Evolutionary conservation across 148 eudicot genomes (phyloP).

Genomic region (Pouteria glomerata): DNA sequence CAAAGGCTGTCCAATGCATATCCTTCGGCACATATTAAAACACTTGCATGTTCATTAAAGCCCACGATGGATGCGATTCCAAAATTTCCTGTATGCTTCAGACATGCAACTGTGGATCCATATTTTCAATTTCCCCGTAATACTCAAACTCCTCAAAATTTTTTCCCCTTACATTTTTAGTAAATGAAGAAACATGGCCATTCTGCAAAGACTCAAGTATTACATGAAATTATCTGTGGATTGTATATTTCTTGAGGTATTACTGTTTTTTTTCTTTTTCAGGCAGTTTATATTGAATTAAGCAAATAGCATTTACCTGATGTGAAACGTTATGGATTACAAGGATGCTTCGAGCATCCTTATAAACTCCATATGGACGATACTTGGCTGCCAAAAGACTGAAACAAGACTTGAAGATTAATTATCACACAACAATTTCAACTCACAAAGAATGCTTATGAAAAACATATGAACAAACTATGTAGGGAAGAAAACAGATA

Average conservation of each 20-base stretch:
- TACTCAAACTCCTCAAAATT: neutral
- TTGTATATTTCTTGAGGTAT: neutral
- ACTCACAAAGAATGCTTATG: neutral
- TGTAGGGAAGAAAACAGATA: neutral
- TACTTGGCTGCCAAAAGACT: constrained; percentile 95
- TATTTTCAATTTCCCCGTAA: neutral
- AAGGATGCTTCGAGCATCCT: constrained; percentile 84
- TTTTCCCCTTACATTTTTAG: neutral
- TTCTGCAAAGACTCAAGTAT: neutral
- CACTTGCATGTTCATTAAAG: neutral
- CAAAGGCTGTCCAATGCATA: neutral
- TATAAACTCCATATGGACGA: constrained; percentile 94
- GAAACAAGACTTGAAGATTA: constrained; percentile 14
- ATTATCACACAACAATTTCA: neutral
- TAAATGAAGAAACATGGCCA: neutral
- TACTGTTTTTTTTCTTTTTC: neutral
- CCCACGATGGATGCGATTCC: constrained; percentile 67
- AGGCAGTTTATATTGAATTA: neutral
- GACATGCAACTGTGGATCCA: neutral
- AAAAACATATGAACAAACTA: neutral
- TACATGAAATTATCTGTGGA: neutral
- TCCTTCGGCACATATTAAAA: neutral
- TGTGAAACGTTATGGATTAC: constrained; percentile 91
- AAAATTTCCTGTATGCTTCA: neutral
- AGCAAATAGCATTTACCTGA: constrained; percentile 50